phyloP scores from a whole-genome alignment of 148 eudicot genomes.

The Amaranthus hypochondriacus region DNA sequence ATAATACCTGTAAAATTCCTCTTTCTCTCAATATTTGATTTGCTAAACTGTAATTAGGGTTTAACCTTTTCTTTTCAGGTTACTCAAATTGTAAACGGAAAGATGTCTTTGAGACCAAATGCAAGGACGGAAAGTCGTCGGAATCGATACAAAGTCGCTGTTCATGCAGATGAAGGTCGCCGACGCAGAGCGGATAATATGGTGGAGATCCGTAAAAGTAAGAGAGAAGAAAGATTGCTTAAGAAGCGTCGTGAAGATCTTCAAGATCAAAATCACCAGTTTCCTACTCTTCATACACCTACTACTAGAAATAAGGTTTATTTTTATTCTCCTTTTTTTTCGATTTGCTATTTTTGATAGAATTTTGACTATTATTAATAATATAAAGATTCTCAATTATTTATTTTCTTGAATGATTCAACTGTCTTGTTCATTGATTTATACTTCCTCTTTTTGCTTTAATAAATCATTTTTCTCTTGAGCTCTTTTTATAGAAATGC shows the following conservation, averaged over 20 bases:
- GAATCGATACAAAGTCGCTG: slow-evolving; percentile 63
- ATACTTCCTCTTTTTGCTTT: no score
- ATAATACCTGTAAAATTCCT: no score
- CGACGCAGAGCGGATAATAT: slow-evolving; percentile 69
- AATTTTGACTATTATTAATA: background rate
- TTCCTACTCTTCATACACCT: slow-evolving; percentile 22
- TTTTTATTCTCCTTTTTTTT: background rate
- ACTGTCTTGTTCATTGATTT: no score
- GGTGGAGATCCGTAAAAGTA: slow-evolving; percentile 71
- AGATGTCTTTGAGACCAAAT: slow-evolving; percentile 52
- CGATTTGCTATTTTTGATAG: background rate
- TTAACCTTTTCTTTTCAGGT: background rate
- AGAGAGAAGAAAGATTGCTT: slow-evolving; percentile 62
- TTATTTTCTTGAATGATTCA: no score
- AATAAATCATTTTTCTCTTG: no score
- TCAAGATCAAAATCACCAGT: slow-evolving; percentile 25
- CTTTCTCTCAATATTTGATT: background rate
- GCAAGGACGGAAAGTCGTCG: slow-evolving; percentile 51
- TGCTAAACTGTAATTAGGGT: slow-evolving; percentile 16
- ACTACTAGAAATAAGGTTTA: slow-evolving; percentile 38
- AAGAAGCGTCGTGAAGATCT: slow-evolving; percentile 78
- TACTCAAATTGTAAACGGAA: background rate
- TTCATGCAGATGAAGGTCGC: slow-evolving; percentile 79
- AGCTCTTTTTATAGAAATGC: no score
- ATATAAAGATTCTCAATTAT: no score